Evolutionary conservation across 345 rosid species (phyloP).

Genomic region (Ceriops tagal): DNA sequence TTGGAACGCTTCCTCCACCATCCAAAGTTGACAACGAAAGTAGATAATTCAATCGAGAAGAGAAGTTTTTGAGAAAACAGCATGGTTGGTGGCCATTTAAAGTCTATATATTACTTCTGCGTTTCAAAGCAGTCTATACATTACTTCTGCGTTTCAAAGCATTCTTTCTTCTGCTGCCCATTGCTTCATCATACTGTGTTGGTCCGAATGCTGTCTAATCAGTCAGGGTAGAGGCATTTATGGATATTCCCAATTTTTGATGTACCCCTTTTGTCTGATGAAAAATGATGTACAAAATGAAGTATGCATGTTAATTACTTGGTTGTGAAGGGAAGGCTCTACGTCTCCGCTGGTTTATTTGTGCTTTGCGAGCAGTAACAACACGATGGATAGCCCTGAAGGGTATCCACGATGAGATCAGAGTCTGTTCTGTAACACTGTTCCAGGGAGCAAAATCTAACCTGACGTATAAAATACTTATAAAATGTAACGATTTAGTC

Average conservation of each 20-base stretch:
- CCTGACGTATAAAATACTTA: too few relatives aligned
- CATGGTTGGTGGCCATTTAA: not conserved
- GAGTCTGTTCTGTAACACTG: too few relatives aligned
- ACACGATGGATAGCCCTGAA: too few relatives aligned
- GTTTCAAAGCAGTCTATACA: not conserved
- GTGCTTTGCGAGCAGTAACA: too few relatives aligned
- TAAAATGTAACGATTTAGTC: too few relatives aligned
- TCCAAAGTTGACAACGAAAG: constrained; percentile 10
- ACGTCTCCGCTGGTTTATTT: too few relatives aligned
- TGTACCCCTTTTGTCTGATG: not conserved
- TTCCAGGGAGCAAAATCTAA: too few relatives aligned
- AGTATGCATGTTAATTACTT: too few relatives aligned
- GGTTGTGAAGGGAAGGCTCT: too few relatives aligned
- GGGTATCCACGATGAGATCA: too few relatives aligned
- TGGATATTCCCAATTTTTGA: constrained; percentile 11
- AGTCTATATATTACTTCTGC: not conserved
- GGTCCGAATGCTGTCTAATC: constrained; percentile 3
- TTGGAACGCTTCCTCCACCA: constrained; percentile 74
- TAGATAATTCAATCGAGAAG: constrained; percentile 5
- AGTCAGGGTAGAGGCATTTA: constrained; percentile 10
- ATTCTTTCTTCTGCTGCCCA: constrained; percentile 5
- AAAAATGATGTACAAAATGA: too few relatives aligned
- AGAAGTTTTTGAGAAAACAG: not conserved
- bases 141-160: not conserved
- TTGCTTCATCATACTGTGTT: constrained; percentile 11